A percentile compares a stretch with the other conserved stretches of the same genome.
Evolutionary conservation across 257 asterid genomes (phyloP).

Genomic region (Coffea eugenioides): DNA sequence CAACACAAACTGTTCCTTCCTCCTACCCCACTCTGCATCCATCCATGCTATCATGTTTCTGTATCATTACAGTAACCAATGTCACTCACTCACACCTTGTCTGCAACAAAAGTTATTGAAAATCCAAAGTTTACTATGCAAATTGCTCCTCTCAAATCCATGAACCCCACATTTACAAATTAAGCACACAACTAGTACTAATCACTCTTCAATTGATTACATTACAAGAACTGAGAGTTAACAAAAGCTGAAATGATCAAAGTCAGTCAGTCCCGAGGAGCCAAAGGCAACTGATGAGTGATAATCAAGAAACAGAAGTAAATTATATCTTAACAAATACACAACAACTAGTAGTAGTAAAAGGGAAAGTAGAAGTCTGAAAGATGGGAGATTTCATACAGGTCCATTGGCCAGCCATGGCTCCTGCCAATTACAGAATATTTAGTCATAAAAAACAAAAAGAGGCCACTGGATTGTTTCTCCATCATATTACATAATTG

Average conservation of each 20-base stretch:
- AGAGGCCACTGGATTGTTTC: background rate
- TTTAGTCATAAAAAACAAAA: background rate
- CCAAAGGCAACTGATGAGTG: background rate
- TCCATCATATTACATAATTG: conserved; percentile 45
- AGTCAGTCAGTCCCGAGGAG: background rate
- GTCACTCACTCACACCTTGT: conserved; percentile 26
- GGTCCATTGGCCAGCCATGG: background rate
- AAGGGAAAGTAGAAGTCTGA: conserved; percentile 1
- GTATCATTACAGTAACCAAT: conserved; percentile 21
- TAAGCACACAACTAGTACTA: background rate
- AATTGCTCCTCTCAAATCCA: background rate
- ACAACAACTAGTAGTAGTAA: background rate
- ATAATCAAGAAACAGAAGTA: background rate
- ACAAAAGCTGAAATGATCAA: background rate
- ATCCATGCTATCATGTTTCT: conserved; percentile 15
- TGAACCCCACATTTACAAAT: background rate
- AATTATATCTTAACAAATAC: background rate
- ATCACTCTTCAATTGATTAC: background rate
- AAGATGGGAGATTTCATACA: conserved; percentile 3
- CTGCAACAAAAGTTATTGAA: background rate
- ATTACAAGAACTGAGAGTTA: conserved; percentile 4
- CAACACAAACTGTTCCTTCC: conserved; percentile 7
- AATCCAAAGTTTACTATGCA: conserved; percentile 10
- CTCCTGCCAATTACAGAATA: conserved; percentile 3
- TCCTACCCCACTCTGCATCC: background rate